A percentile compares a stretch with the other conserved stretches of the same genome.
Conservation (phyloP, 2,329 filamentous ascomycete species). For the Lasiodiplodia gonubiensis region DNA sequence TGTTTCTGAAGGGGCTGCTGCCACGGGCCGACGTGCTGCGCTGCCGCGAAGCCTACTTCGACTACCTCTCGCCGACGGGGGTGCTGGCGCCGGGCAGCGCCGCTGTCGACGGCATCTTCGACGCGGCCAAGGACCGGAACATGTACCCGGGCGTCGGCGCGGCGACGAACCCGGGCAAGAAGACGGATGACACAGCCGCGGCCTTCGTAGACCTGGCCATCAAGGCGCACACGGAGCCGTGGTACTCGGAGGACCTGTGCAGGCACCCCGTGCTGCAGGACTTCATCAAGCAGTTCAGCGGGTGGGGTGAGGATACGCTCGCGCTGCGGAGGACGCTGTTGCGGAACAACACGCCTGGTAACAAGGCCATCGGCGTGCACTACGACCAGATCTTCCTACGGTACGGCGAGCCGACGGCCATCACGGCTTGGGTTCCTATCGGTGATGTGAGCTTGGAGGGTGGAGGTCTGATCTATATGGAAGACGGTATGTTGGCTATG, state of each 20-base stretch:
- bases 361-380: conserved; percentile 64
- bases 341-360: conserved; percentile 62
- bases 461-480: conserved; percentile 65
- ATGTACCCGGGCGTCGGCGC: conserved; percentile 62
- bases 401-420: conserved; percentile 59
- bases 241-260: conserved; percentile 60
- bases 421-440: conserved; percentile 65
- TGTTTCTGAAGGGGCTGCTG: conserved; percentile 61
- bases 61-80: conserved; percentile 59
- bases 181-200: conserved; percentile 48
- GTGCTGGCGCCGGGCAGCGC: conserved; percentile 60
- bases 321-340: conserved; percentile 57
- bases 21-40: conserved; percentile 60
- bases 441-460: conserved; percentile 61
- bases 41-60: conserved; percentile 60
- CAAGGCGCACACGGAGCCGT: conserved; percentile 55
- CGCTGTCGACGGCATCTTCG: conserved; percentile 61
- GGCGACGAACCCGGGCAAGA: conserved; percentile 51
- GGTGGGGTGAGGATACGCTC: conserved; percentile 59
- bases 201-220: conserved; percentile 59
- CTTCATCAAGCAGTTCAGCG: conserved; percentile 59
- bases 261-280: conserved; percentile 58
- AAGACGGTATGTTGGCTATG: conserved; percentile 48
- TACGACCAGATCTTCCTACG: conserved; percentile 66
- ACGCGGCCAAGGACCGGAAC: conserved; percentile 48